Evolutionary conservation across 306 rosid genomes (phyloP), one percentile per base, ranked within the genome.

Genomic region (Rosa multiflora): DNA sequence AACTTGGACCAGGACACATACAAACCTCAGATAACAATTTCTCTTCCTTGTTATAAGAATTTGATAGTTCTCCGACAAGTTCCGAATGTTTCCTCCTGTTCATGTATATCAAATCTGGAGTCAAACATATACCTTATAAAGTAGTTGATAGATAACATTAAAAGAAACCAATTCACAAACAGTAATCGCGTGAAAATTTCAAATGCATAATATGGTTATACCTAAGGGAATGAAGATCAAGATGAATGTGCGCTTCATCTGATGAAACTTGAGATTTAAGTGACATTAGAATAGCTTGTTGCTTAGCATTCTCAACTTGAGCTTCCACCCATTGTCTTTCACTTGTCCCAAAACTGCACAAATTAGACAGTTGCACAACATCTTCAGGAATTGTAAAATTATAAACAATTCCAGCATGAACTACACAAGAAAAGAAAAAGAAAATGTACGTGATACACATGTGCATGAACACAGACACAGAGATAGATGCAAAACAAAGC

Each of bases 291-390:
- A 93, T 89, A 42, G 99, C 98, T 86, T 95, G 98, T 80, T 95
- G 98, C 86, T 89, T 93, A 77, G 98, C 94, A 82, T 93, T 95
- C 85, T 95, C 96, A 82, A 95, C 99, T 86, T 95, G 99, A 18
- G 98, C 97, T 86, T 93, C 99, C 58, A 95, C 99, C 99, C 99
- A 95, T 73, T 95, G 99, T 80, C 95, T 88, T 88, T 95, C 99
- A 88, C 99, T 95, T 73, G 93, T 89, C 88, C 99, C 99, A 88
- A 95, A 95, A 85, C 99, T 95, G 88, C 51, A 42, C 20, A 79
- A 10, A 58, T 70, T 69, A 17, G 49, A 43, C 26, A 69, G 32
- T 43, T 23, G 14, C 79, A 9, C 79, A 61, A 29, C 35, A 35
- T 61, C 46, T 2, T 11, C 70, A 43, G 32, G 35, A 10, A 43